Conservation (phyloP, 1,139 yeast genomes). For the Trichomonascaceae sp. region DNA sequence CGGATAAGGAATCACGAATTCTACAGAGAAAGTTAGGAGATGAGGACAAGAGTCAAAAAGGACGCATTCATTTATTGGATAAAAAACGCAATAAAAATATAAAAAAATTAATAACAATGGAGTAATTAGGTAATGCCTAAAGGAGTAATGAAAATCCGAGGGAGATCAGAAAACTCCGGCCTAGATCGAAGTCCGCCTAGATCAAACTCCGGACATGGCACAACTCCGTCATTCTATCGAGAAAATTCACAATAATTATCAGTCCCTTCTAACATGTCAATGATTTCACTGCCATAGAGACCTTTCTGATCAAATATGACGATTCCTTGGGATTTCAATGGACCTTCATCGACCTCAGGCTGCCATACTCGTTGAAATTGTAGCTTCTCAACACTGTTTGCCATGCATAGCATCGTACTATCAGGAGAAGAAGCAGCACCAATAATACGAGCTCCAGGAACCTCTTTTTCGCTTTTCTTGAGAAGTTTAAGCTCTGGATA, state of each 20-base stretch:
- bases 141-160: background rate
- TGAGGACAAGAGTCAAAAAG: background rate
- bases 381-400: constrained; percentile 70
- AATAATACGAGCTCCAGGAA: constrained; percentile 48
- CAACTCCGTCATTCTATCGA: constrained; percentile 14
- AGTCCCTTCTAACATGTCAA: constrained; percentile 49
- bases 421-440: constrained; percentile 66
- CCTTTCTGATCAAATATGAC: constrained; percentile 23
- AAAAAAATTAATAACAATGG: background rate
- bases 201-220: background rate
- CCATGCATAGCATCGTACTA: constrained; percentile 55
- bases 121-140: background rate
- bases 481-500: constrained; percentile 57
- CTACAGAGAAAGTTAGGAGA: background rate
- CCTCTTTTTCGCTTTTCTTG: constrained; percentile 46
- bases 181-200: background rate
- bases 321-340: background rate
- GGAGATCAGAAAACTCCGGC: background rate
- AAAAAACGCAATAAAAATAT: background rate
- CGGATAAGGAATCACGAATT: background rate
- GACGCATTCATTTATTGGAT: background rate
- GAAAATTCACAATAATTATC: constrained; percentile 16
- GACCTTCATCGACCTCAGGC: constrained; percentile 2
- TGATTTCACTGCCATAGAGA: constrained; percentile 46
- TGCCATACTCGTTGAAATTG: constrained; percentile 68